phyloP scores from a whole-genome alignment of 768 basidiomycete species.

The Porphyrellus cyaneotinctus region DNA sequence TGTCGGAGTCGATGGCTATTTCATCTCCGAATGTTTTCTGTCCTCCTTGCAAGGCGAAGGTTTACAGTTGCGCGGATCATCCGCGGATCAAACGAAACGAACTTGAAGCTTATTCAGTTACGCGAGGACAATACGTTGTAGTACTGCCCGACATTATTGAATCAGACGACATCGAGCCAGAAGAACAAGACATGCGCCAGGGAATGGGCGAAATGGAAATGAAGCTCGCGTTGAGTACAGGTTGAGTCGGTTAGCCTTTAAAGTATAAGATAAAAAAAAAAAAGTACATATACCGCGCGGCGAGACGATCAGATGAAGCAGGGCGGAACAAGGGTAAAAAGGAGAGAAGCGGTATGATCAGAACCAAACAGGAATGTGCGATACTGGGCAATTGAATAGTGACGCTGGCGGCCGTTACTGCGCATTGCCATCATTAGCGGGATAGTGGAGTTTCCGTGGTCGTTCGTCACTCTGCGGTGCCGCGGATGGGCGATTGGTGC shows the following conservation, averaged over 20 bases:
- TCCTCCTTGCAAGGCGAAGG: constrained; percentile 7
- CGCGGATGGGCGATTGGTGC: constrained; percentile 12
- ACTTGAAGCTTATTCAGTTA: constrained; percentile 9
- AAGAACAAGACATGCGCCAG: constrained; percentile 1
- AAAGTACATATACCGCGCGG: constrained; percentile 25
- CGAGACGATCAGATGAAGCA: constrained; percentile 18
- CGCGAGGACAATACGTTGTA: constrained; percentile 7
- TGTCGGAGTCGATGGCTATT: constrained; percentile 25
- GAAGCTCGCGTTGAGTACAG: constrained; percentile 14
- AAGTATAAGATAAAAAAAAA: constrained; percentile 32
- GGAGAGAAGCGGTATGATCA: constrained; percentile 8
- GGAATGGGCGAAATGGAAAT: constrained; percentile 7
- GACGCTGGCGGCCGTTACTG: constrained; percentile 1
- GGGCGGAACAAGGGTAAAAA: constrained; percentile 2
- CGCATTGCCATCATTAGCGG: constrained; percentile 5
- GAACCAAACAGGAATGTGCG: constrained; percentile 1
- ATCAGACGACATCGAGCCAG: constrained; percentile 3
- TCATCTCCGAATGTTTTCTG: constrained; percentile 26
- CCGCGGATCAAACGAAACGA: constrained; percentile 21
- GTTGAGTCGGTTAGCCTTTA: constrained; percentile 26
- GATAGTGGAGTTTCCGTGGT: constrained; percentile 20
- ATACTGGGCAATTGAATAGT: no score
- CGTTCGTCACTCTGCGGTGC: constrained; percentile 23
- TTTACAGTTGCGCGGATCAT: constrained; percentile 25
- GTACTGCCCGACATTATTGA: constrained; percentile 4